Base-by-base conservation (phyloP, 2,329 filamentous ascomycete species). In the Pestalotiopsis sp. region DNA sequence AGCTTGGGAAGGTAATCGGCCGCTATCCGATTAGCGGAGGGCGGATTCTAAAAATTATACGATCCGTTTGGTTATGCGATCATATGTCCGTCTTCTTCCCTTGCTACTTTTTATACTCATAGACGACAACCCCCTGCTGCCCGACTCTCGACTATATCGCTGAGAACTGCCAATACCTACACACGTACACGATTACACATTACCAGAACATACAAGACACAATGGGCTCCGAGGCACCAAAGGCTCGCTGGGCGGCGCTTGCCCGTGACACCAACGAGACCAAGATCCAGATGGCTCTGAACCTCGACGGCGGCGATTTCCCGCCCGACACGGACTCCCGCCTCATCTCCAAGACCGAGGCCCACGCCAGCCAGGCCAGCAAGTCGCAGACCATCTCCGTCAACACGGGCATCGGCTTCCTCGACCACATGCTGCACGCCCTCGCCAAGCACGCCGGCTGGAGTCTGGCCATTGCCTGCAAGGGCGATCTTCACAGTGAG, bases 401-500 rank as follows among this genome's bases (percentile, higher is more conserved):
- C 73, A 91, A 93, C 86, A 97, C 95, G 0, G 96, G 96, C 72
- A 97, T 99, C 80, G 96, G 96, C 69, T 99, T 99, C 83, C 87
- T 99, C 68, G 96, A 99, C 84, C 96, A 99, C 85, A 98, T 99
- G 95, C 88, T 98, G 65, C 96, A 99, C 82, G 96, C 96, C 5
- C 87, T 98, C 67, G 93, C 96, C 65, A 98, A 99, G 83, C 96
- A 99, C 83, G 91, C 93, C 5, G 95, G 96, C 71, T 98, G 95
- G 96, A 96, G 92, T 83, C 83, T 99, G 75, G 90, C 90, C 39
- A 85, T 99, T 68, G 86, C 90, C 72, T 97, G 94, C 81, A 89
- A 92, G 80, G 96, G 96, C 67, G 96, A 99, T 83, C 83, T 98
- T 66, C 93, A 97, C 85, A 97, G 93, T 95, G 83, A 73, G 90